Evolutionary conservation across 768 basidiomycete genomes (phyloP), one percentile per base, ranked within the genome.

Genomic region (Amanita muscaria): DNA sequence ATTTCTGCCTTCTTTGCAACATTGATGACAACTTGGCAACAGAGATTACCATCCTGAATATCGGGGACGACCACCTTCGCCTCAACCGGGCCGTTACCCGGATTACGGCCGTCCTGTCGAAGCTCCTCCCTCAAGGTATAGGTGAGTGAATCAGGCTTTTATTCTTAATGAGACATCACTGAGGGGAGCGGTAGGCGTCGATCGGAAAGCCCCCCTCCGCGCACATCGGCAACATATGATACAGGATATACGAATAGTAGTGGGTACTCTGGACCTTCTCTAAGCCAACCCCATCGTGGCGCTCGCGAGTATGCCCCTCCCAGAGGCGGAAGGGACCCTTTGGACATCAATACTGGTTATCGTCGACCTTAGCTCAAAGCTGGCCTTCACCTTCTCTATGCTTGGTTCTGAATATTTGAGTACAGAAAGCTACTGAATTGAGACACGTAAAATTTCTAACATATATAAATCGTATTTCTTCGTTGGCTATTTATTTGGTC

Each of bases 131-230:
- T 67, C 60, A 54, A 70, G 79, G 68, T 70, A 67, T 49, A 66
- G 73, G 70, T 74, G 25, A 34, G 60, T 54, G 34, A 38, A 51
- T 38, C 29, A 47, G 32, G 12, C 41, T 5, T 21, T 39, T 47
- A 42, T 42, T 14, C 31, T 6, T 31, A 36, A 12, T 16, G 40
- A 33, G 30, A 18, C 35, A 21, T 35, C 39, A 35, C 33, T 39
- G 14, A 21, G 31, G 48, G 3, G 42, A 11, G n/a, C 31, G 12
- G 15, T 18, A 24, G 83, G 46, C 80, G 85, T 53, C 80, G 85
- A 42, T 88, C 86, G 25, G 72, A 77, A 54, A 88, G 85, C 53
- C 82, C 80, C 45, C 72, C 74, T 49, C 64, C 73, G 46, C 68
- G 77, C 33, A 64, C 76, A 48, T 60, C 63, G 55, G 60, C 65